Conservation (phyloP, 768 basidiomycete genomes). For the Pilatotrama ljubarskyi region DNA sequence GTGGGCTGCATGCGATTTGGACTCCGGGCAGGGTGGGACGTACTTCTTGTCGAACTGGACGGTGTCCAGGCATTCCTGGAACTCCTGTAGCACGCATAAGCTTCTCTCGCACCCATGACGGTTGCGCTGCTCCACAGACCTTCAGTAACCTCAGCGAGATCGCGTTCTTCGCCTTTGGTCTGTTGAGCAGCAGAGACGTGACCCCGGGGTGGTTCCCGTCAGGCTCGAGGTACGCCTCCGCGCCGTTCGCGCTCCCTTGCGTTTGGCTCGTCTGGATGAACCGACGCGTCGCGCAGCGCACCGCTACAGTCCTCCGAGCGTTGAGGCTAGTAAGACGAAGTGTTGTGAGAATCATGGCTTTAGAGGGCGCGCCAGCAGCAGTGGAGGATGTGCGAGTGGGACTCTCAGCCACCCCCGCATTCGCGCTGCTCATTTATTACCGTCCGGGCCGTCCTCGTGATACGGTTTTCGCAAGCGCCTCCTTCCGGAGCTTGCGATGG, state of each 20-base stretch:
- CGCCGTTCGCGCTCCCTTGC: constrained; percentile 24
- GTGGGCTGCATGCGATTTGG: background rate
- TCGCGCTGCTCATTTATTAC: background rate
- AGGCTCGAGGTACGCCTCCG: constrained; percentile 50
- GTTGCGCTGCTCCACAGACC: constrained; percentile 41
- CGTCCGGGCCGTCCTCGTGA: constrained; percentile 4
- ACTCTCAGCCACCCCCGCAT: constrained; percentile 20
- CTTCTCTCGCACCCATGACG: too few species aligned
- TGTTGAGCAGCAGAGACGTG: constrained; percentile 73
- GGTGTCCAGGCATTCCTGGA: constrained; percentile 65
- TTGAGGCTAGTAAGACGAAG: background rate
- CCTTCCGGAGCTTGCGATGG: background rate
- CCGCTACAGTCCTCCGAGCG: background rate
- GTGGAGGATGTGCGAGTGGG: background rate
- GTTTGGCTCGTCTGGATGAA: constrained; percentile 12
- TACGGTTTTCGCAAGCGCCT: background rate
- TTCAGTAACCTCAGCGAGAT: constrained; percentile 73
- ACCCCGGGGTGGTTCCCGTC: constrained; percentile 61
- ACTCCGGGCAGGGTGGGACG: constrained; percentile 21
- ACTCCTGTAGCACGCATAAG: constrained; percentile 49
- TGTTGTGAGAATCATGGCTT: constrained; percentile 2
- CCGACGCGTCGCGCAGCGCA: background rate
- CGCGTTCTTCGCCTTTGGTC: constrained; percentile 84
- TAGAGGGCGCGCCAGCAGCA: background rate
- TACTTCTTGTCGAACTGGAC: constrained; percentile 70